Evolutionary conservation across 2,329 filamentous ascomycete genomes (phyloP), one percentile per base, ranked within the genome.

Genomic region (Alternaria brassicae): DNA sequence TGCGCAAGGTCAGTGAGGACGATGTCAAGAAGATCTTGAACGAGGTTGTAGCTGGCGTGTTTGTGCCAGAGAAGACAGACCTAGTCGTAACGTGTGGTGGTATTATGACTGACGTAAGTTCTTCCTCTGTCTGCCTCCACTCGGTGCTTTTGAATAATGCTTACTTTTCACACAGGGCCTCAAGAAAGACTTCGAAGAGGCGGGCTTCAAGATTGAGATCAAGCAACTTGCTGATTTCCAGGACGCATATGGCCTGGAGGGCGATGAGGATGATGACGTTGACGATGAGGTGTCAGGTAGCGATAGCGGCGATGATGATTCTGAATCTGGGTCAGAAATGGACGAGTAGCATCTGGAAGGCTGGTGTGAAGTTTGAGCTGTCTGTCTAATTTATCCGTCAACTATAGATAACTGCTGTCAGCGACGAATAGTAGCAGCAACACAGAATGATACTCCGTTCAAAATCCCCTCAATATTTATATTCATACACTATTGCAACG

Each of bases 71-170:
- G 19, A 92, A 85, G 75, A 89, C 92, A 64, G 96, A 98, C 74
- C 81, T 97, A 52, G 88, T 97, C 3, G 85, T 97, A 51, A 97
- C 94, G 7, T 97, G 94, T 75, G 91, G 92, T 19, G 89, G 90
- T 15, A 86, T 92, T 48, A 90, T 97, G 86, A 84, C 89, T 69
- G 91, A 97, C 83, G 92, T 95, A 81, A 80, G 88, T 83, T 60
- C 36, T 17, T 34, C 9, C 12, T 13, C n/a, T 3, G 6, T 23
- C 25, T 36, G 28, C 27, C 15, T 30, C 3, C 28, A 12, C 2
- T n/a, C 55, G 57, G 62, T 63, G 32, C n/a, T 15, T 23, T 17
- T n/a, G 12, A 12, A 17, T 2, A 13, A n/a, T 47, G 36, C 41
- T 62, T 19, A 62, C 6, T 17, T 17, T 25, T 36, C 21, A 17